Evolutionary conservation across 495 filamentous ascomycete genomes (phyloP), one percentile per base, ranked within the genome.

Genomic region (Xeromyces bisporus): DNA sequence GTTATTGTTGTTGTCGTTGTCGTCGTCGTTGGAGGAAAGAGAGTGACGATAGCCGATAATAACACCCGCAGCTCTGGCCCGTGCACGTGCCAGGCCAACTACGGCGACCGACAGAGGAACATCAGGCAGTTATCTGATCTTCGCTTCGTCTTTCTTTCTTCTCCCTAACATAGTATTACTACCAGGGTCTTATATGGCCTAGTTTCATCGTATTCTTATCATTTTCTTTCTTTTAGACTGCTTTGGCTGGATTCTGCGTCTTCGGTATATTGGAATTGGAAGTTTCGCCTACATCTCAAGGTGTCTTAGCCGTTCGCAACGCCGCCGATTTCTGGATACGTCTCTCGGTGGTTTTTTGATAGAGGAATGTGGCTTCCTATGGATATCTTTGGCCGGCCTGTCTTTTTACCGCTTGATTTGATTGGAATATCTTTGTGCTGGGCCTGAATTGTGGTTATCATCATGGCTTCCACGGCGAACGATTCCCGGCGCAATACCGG

Each of bases 321-420:
- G 29, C 29, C 13, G 11, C 17, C 6, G 6, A 6, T 6, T n/a
- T 27, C n/a, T 27, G 13, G 3, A 15, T 21, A 14, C 29, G 32
- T 29, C 20, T 41, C 28, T 36, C 31, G 39, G 36, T 29, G 12
- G 34, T 26, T 29, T 24, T 23, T 36, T 17, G 16, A 34, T 40
- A 49, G 49, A 55, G 54, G 60, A 60, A 64, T 64, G 60, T 49
- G 46, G 53, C 41, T 47, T 46, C 43, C 51, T 56, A 40, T 47
- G 38, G 36, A 36, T 42, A 41, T n/a, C 38, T 23, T 49, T 36
- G 40, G 41, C 55, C 44, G 39, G 30, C 42, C 43, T 38, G 37
- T 50, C 35, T 42, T 41, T 40, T 37, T 43, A 37, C 36, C 11
- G 38, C 40, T 36, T 39, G 45, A 39, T 48, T 64, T 56, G 56